Evolutionary conservation across 306 rosid species (phyloP).

Genomic region (Pyrus betulifolia): DNA sequence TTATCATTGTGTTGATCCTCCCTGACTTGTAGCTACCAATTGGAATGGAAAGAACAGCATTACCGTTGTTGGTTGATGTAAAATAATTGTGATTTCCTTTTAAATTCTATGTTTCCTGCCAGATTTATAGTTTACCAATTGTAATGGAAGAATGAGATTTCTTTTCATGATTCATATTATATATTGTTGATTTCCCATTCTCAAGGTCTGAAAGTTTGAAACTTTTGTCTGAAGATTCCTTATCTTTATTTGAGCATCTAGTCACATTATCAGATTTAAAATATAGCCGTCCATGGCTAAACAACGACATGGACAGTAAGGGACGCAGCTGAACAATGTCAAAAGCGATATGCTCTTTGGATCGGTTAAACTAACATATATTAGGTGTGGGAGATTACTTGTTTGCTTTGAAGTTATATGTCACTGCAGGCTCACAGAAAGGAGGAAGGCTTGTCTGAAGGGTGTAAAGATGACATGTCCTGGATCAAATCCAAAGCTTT

Average conservation of each 20-base stretch:
- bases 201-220: slow-evolving; percentile 18
- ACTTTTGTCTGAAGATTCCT: slow-evolving; percentile 44
- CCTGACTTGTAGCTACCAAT: not conserved
- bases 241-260: slow-evolving; percentile 31
- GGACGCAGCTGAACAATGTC: slow-evolving; percentile 26
- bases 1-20: not conserved
- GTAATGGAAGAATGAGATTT: not conserved
- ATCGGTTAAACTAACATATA: slow-evolving; percentile 18
- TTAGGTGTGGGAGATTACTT: slow-evolving; percentile 24
- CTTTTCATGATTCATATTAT: not conserved
- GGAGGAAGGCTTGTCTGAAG: slow-evolving; percentile 12
- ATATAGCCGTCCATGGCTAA: slow-evolving; percentile 24
- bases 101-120: not conserved
- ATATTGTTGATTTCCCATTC: not conserved
- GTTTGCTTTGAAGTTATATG: slow-evolving; percentile 21
- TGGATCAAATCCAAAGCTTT: slow-evolving; percentile 31
- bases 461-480: slow-evolving; percentile 17
- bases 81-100: not conserved
- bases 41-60: not conserved
- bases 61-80: not conserved
- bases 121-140: not conserved
- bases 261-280: slow-evolving; percentile 27
- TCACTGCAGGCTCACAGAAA: slow-evolving; percentile 14
- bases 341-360: slow-evolving; percentile 24
- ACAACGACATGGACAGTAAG: slow-evolving; percentile 33